Conservation (phyloP, 2,329 filamentous ascomycete genomes). For the Verticillium dahliae region DNA sequence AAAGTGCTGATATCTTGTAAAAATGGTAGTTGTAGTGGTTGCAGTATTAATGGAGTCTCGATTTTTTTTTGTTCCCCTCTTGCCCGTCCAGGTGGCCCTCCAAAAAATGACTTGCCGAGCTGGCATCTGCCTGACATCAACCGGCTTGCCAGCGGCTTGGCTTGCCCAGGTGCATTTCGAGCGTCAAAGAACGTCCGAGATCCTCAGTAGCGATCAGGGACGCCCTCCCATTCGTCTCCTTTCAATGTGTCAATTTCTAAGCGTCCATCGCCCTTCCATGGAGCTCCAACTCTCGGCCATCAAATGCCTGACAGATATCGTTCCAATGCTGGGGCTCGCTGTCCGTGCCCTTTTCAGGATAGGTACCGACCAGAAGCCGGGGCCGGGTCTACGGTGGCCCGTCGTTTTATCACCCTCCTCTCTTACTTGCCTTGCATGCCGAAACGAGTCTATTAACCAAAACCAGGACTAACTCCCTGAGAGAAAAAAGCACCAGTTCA, state of each 20-base stretch:
- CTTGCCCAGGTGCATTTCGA: not conserved
- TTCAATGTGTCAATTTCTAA: not conserved
- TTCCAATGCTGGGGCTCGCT: not conserved
- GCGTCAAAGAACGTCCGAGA: not conserved
- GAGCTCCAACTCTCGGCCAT: not conserved
- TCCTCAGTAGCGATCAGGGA: not conserved
- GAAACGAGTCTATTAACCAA: no score
- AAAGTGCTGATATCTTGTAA: no score
- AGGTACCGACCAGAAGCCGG: not conserved
- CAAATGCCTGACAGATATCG: not conserved
- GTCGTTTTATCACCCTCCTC: no score
- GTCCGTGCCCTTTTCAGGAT: not conserved
- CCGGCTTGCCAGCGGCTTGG: not conserved
- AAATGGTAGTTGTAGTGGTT: no score
- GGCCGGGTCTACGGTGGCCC: not conserved
- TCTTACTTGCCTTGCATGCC: no score
- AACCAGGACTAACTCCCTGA: no score
- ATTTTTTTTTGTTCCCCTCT: no score
- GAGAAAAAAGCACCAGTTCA: no score
- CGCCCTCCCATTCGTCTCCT: not conserved
- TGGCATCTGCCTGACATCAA: not conserved
- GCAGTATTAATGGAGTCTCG: no score
- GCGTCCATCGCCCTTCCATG: not conserved
- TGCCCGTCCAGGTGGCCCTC: not conserved
- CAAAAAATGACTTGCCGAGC: not conserved